These are phyloP conservation scores for Bolboschoenus planiculmis DNA, from an alignment of 176 grass and related monocot species.

Conservation along the genomic window DNA sequence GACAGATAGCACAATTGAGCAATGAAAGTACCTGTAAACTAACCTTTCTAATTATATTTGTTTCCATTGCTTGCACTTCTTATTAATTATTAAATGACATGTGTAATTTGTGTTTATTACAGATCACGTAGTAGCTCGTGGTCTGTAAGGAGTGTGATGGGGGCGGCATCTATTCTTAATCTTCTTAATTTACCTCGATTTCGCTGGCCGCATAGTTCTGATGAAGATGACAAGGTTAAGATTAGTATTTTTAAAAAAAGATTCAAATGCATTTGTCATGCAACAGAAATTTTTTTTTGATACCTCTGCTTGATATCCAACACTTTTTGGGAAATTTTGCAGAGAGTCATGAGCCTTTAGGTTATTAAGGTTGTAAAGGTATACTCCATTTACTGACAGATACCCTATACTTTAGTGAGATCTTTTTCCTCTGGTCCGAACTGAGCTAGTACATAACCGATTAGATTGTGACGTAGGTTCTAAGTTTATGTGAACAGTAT, in stretches of 20 bases:
- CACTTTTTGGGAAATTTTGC: background rate
- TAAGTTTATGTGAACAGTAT: background rate
- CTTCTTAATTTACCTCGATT: constrained; percentile 63
- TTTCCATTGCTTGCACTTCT: background rate
- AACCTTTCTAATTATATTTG: background rate
- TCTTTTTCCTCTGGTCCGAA: background rate
- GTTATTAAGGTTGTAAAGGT: background rate
- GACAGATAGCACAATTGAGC: background rate
- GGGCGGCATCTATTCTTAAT: constrained; percentile 62
- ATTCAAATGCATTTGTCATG: background rate
- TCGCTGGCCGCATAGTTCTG: constrained; percentile 49
- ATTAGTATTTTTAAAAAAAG: background rate
- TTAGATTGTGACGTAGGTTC: background rate
- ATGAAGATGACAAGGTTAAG: constrained; percentile 82
- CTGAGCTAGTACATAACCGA: background rate
- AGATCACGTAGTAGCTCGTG: constrained; percentile 38
- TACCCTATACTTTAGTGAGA: background rate
- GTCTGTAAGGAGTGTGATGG: constrained; percentile 67
- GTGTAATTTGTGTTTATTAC: constrained; percentile 6
- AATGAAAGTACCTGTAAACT: background rate
- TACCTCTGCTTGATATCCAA: background rate
- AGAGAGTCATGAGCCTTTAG: background rate
- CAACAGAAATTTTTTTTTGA: background rate
- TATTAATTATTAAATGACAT: constrained; percentile 16
- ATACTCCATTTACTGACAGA: background rate